Evolutionary conservation across 2,329 filamentous ascomycete genomes (phyloP).

Genomic region (Aulographum hederae): DNA sequence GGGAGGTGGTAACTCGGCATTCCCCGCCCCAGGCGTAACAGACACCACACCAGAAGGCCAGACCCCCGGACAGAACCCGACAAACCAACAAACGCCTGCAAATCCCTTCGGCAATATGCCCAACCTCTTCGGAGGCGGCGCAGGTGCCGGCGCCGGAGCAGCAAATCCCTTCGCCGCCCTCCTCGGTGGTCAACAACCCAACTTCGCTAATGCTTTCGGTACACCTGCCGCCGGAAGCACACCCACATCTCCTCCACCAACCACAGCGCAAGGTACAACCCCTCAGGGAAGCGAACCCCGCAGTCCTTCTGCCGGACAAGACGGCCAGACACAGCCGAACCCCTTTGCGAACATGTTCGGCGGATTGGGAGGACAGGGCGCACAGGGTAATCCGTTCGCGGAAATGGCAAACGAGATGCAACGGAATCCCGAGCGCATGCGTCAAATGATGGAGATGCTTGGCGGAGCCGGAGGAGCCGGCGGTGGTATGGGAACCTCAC

Average conservation of each 20-base stretch:
- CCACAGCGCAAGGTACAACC: conserved; percentile 14
- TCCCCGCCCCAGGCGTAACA: conserved; percentile 82
- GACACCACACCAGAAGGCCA: conserved; percentile 48
- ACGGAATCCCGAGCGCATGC: conserved; percentile 40
- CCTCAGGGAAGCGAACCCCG: conserved; percentile 5
- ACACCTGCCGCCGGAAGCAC: conserved; percentile 11
- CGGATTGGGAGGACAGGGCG: conserved; percentile 3
- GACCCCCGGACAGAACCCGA: conserved; percentile 6
- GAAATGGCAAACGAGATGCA: conserved; percentile 28
- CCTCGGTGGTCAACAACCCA: conserved; percentile 8
- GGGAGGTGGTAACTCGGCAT: conserved; percentile 35
- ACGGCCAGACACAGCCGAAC: conserved; percentile 29
- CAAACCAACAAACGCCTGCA: conserved; percentile 12
- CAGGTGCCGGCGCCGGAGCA: conserved; percentile 10
- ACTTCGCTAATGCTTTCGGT: conserved; percentile 10
- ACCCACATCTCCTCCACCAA: conserved; percentile 12
- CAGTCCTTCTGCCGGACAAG: conserved; percentile 13
- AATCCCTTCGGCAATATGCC: conserved; percentile 45
- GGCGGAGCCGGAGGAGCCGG: conserved; percentile 25
- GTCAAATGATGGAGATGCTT: conserved; percentile 34
- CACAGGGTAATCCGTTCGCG: conserved; percentile 30
- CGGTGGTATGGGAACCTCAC: conserved; percentile 9
- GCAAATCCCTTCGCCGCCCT: conserved; percentile 17
- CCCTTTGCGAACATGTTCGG: conserved; percentile 51
- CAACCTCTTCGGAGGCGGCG: conserved; percentile 11